A percentile compares a stretch with the other conserved stretches of the same genome.
Conservation (phyloP, 257 asterid genomes). For the Mentha longifolia region DNA sequence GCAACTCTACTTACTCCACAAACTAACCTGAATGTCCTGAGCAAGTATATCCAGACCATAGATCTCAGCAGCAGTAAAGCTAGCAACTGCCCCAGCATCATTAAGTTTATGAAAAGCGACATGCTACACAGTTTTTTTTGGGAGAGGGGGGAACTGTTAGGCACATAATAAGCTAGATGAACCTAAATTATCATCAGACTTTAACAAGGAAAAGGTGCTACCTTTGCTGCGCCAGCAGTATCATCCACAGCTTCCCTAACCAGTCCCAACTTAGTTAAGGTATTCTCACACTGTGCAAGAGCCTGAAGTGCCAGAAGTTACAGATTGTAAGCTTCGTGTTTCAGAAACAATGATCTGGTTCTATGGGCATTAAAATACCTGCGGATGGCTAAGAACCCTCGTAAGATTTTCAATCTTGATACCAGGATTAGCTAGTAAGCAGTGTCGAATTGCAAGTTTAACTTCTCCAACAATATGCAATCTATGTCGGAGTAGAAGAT, state of each 20-base stretch:
- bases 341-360: slow-evolving; percentile 17
- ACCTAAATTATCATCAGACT: slow-evolving; percentile 6
- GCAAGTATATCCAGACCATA: slow-evolving; percentile 87
- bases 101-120: slow-evolving; percentile 73
- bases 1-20: slow-evolving; percentile 23
- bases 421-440: slow-evolving; percentile 89
- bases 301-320: slow-evolving; percentile 61
- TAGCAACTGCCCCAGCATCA: slow-evolving; percentile 99
- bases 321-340: slow-evolving; percentile 24
- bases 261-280: slow-evolving; percentile 80
- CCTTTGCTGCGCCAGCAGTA: slow-evolving; percentile 99
- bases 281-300: slow-evolving; percentile 98
- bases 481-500: slow-evolving; percentile 88
- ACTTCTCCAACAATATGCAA: slow-evolving; percentile 99
- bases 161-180: slow-evolving; percentile 17
- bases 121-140: slow-evolving; percentile 46
- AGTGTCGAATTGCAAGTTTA: slow-evolving; percentile 84
- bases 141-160: slow-evolving; percentile 18
- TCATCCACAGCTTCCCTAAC: slow-evolving; percentile 99
- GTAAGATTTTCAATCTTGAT: slow-evolving; percentile 67
- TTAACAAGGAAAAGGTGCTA: slow-evolving; percentile 27
- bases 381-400: slow-evolving; percentile 99
- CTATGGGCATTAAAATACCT: slow-evolving; percentile 53
- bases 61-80: slow-evolving; percentile 78
- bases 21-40: slow-evolving; percentile 88